These are phyloP conservation scores for Carex pumila DNA, from an alignment of 176 grass and related monocot species.

Conservation along the genomic window DNA sequence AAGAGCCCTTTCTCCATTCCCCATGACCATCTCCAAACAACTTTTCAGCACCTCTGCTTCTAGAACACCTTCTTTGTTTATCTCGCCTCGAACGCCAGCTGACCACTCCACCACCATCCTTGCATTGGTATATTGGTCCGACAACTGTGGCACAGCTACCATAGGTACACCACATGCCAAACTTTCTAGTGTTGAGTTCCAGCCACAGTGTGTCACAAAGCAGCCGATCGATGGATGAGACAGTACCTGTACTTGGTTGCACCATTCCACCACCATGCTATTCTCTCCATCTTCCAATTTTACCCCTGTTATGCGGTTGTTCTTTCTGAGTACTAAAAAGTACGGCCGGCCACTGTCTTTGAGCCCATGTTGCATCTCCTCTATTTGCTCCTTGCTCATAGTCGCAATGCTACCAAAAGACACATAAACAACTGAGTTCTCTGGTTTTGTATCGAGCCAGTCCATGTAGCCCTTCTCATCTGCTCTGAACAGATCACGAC, in stretches of 20 bases:
- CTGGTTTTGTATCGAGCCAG: constrained; percentile 26
- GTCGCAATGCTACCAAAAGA: constrained; percentile 33
- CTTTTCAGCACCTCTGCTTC: not conserved
- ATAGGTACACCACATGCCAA: constrained; percentile 25
- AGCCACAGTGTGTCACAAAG: constrained; percentile 38
- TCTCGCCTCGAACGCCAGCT: not conserved
- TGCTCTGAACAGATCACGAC: constrained; percentile 25
- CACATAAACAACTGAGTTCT: constrained; percentile 41
- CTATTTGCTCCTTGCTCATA: constrained; percentile 10
- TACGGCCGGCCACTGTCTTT: constrained; percentile 22
- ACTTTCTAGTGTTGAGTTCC: constrained; percentile 31
- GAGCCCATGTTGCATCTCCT: constrained; percentile 27
- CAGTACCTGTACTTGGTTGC: constrained; percentile 33
- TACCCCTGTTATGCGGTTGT: constrained; percentile 1
- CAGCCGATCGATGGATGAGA: constrained; percentile 27
- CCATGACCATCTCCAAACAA: constrained; percentile 26
- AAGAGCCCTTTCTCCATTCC: not conserved
- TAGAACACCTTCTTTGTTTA: not conserved
- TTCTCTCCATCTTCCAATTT: not conserved
- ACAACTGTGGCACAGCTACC: constrained; percentile 17
- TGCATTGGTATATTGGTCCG: constrained; percentile 24
- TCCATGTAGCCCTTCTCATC: constrained; percentile 31
- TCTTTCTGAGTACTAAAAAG: constrained; percentile 29
- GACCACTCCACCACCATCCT: constrained; percentile 6
- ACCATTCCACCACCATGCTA: constrained; percentile 40